phyloP scores from a whole-genome alignment of 768 basidiomycete species.

The Hygrophorus pudorinus region DNA sequence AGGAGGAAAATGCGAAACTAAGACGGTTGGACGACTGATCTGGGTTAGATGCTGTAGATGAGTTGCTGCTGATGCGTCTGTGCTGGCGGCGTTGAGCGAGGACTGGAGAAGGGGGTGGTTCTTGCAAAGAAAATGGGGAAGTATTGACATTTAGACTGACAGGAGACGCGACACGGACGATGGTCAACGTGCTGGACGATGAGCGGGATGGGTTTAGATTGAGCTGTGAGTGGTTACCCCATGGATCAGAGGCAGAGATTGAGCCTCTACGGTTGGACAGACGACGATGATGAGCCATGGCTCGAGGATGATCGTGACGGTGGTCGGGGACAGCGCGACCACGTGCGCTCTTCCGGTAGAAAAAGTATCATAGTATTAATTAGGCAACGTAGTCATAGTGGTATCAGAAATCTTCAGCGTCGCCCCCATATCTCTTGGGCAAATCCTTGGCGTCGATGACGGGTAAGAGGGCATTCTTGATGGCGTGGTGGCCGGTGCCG shows the following conservation, averaged over 20 bases:
- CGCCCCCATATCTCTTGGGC: constrained; percentile 65
- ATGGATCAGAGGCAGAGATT: constrained; percentile 58
- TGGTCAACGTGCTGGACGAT: constrained; percentile 58
- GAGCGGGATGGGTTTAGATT: constrained; percentile 45
- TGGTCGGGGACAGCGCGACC: too few relatives aligned
- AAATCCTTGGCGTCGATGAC: constrained; percentile 47
- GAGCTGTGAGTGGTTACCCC: constrained; percentile 40
- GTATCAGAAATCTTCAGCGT: constrained; percentile 45
- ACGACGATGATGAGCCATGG: not conserved
- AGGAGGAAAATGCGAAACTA: constrained; percentile 62
- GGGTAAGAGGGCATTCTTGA: constrained; percentile 50
- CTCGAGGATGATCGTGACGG: too few relatives aligned
- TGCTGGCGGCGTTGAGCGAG: constrained; percentile 18
- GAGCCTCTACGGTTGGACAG: constrained; percentile 60
- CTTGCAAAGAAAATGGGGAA: constrained; percentile 16
- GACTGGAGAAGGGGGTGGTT: constrained; percentile 23
- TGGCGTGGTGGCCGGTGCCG: constrained; percentile 48
- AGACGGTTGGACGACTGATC: constrained; percentile 20
- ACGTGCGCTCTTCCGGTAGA: too few relatives aligned
- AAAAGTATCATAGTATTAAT: too few relatives aligned
- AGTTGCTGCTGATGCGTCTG: constrained; percentile 17
- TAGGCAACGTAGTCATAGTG: too few relatives aligned
- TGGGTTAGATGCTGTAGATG: not conserved
- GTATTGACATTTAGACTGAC: not conserved
- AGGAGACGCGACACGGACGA: constrained; percentile 49